phyloP scores from a whole-genome alignment of 1,139 yeast genomes.

The Blastobotrys aristatus region DNA sequence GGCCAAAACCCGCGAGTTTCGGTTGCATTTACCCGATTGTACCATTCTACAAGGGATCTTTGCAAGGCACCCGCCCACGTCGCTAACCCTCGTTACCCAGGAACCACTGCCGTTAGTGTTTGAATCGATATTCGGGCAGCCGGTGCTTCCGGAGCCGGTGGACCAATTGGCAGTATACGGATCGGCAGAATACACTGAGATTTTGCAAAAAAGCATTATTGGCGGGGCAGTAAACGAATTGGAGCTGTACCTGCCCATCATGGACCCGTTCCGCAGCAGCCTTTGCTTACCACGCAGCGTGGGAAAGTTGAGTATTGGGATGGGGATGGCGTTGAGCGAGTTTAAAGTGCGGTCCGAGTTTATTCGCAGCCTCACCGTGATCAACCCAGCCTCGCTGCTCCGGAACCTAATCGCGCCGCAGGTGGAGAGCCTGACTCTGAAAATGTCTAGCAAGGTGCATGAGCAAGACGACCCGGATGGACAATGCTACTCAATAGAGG shows the following conservation, averaged over 20 bases:
- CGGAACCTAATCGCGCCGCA: neutral
- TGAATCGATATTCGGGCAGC: slow-evolving; percentile 1
- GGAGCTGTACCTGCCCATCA: neutral
- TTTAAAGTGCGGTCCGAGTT: neutral
- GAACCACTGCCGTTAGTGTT: neutral
- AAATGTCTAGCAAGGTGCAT: neutral
- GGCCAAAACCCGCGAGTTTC: too few species aligned
- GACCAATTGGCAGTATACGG: neutral
- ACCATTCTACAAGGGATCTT: too few species aligned
- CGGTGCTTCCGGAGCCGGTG: neutral
- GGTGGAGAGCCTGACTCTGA: neutral
- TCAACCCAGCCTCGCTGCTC: neutral
- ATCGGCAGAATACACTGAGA: slow-evolving; percentile 1
- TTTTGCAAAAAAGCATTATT: neutral
- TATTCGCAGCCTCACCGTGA: neutral
- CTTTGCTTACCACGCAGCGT: neutral
- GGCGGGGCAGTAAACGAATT: neutral
- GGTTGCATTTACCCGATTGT: too few species aligned
- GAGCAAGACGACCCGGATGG: slow-evolving; percentile 11
- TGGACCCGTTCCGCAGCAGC: neutral
- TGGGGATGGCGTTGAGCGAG: neutral
- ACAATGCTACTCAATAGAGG: slow-evolving; percentile 1
- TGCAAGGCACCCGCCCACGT: neutral
- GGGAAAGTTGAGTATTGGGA: neutral
- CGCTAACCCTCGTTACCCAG: neutral